These are phyloP conservation scores for Elsinoe australis DNA, from an alignment of 2,329 filamentous ascomycete genomes.

Conservation along the genomic window DNA sequence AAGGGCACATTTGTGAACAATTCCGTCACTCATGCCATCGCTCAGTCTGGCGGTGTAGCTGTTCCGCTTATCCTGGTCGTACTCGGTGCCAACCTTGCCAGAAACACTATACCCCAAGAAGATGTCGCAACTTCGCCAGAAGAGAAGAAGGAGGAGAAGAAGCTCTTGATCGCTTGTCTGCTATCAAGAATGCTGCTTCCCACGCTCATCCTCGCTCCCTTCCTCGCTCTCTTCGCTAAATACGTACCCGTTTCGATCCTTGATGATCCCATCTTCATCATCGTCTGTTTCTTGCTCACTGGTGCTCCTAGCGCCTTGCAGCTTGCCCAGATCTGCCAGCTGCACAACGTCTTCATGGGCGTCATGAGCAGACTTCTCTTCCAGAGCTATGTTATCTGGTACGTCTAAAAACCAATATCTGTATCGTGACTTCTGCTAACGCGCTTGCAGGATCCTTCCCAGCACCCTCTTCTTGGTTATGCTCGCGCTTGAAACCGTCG, in stretches of 20 bases:
- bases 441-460: constrained; percentile 65
- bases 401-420: constrained; percentile 32
- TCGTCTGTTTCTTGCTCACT: constrained; percentile 93
- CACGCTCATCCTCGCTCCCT: constrained; percentile 82
- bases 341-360: constrained; percentile 91
- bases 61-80: constrained; percentile 94
- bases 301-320: constrained; percentile 91
- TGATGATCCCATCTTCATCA: constrained; percentile 94
- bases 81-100: constrained; percentile 84
- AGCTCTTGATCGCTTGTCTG: constrained; percentile 76
- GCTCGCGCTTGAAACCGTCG: constrained; percentile 82
- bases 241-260: constrained; percentile 88
- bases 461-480: constrained; percentile 87
- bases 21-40: constrained; percentile 80
- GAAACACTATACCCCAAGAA: constrained; percentile 72
- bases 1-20: constrained; percentile 86
- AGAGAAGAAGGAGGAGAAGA: constrained; percentile 60
- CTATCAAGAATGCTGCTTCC: constrained; percentile 88
- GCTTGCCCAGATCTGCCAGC: constrained; percentile 94
- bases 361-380: constrained; percentile 91
- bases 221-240: constrained; percentile 80
- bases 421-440: constrained; percentile 1
- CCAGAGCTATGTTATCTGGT: constrained; percentile 95
- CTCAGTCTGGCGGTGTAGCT: constrained; percentile 79
- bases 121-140: constrained; percentile 59